phyloP scores from a whole-genome alignment of 23 red algal species.

The Pyropia haitanensis region DNA sequence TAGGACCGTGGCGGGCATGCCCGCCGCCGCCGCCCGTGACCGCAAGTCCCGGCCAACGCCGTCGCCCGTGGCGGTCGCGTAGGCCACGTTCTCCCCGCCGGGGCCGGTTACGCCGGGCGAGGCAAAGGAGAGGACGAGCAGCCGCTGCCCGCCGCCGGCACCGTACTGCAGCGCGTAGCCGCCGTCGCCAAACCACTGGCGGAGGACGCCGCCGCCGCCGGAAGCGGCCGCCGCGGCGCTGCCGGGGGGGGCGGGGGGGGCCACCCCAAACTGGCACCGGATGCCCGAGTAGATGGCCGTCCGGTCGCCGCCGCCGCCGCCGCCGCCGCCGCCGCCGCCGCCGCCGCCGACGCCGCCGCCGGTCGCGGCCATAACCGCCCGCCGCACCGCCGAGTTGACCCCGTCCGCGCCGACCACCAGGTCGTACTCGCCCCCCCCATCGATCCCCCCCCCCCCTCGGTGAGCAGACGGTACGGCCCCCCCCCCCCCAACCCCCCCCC shows the following conservation, averaged over 20 bases:
- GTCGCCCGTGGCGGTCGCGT: neutral
- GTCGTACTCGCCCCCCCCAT: slow-evolving; percentile 5
- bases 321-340: too few species aligned
- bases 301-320: neutral
- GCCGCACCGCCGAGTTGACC: slow-evolving; percentile 22
- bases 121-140: slow-evolving; percentile 22
- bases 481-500: slow-evolving; percentile 1
- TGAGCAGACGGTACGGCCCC: slow-evolving; percentile 1
- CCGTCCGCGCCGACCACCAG: slow-evolving; percentile 55
- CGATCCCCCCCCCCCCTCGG: neutral
- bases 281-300: slow-evolving; percentile 32
- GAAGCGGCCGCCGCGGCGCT: neutral
- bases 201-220: neutral
- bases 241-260: neutral
- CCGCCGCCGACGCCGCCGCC: too few species aligned
- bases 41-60: neutral
- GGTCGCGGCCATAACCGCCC: neutral
- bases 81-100: slow-evolving; percentile 7
- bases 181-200: slow-evolving; percentile 69
- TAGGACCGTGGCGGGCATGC: slow-evolving; percentile 7
- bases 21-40: neutral
- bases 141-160: slow-evolving; percentile 7
- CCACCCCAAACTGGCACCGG: slow-evolving; percentile 33
- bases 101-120: neutral
- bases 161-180: slow-evolving; percentile 43